A percentile compares a stretch with the other conserved stretches of the same genome.
Conservation (phyloP, 164 flowering plant genomes). For the Magnolia officinalis region DNA sequence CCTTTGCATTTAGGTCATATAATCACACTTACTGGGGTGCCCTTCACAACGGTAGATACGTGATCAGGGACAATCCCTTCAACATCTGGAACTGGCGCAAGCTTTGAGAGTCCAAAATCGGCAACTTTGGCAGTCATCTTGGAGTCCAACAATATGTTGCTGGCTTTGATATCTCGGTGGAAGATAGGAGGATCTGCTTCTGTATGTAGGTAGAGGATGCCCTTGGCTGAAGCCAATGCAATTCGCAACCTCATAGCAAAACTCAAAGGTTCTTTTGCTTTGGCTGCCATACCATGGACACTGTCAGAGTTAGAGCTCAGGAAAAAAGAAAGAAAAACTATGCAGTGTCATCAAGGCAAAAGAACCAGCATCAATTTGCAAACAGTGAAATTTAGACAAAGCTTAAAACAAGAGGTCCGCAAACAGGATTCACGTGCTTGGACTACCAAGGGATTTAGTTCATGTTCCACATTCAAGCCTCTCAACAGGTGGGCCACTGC, state of each 20-base stretch:
- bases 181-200: constrained; percentile 95
- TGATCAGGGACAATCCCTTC: constrained; percentile 69
- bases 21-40: constrained; percentile 67
- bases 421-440: no score
- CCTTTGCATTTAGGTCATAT: not conserved
- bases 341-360: no score
- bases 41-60: constrained; percentile 86
- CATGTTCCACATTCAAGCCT: no score
- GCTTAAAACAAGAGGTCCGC: no score
- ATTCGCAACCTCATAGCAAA: constrained; percentile 61
- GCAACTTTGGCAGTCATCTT: constrained; percentile 75
- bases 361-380: no score
- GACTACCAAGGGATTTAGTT: no score
- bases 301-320: not conserved
- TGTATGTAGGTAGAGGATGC: constrained; percentile 80
- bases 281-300: constrained; percentile 35
- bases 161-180: constrained; percentile 90
- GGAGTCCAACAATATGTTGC: constrained; percentile 75
- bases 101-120: constrained; percentile 89
- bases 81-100: constrained; percentile 73
- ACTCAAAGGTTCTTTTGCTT: constrained; percentile 37
- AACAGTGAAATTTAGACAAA: no score
- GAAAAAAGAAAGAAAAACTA: not conserved
- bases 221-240: constrained; percentile 78
- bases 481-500: no score